Conservation (phyloP, 352 stramenopile genomes). For the Phytophthora cryptogea region DNA sequence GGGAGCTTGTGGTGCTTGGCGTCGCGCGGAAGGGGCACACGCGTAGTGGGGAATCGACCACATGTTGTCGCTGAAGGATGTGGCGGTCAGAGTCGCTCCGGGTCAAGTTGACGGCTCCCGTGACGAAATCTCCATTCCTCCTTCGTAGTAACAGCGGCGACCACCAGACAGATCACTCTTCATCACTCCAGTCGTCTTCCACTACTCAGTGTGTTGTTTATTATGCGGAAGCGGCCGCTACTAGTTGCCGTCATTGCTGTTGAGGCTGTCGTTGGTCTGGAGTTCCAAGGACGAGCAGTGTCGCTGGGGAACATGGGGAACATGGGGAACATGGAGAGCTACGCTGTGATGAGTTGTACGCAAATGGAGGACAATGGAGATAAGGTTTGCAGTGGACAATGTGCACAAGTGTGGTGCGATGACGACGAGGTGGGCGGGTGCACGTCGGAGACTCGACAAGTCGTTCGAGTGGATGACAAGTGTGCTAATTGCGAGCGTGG, state of each 20-base stretch:
- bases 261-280: neutral
- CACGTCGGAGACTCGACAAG: slow-evolving; percentile 1
- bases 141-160: slow-evolving; percentile 2
- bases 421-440: slow-evolving; percentile 2
- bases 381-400: slow-evolving; percentile 20
- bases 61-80: slow-evolving; percentile 2
- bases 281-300: slow-evolving; percentile 9
- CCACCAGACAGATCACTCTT: slow-evolving; percentile 7
- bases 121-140: slow-evolving; percentile 1
- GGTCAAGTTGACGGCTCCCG: slow-evolving; percentile 14
- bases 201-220: neutral
- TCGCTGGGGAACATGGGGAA: neutral
- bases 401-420: slow-evolving; percentile 33
- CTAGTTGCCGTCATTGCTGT: neutral
- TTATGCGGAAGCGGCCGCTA: slow-evolving; percentile 18
- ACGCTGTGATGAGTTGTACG: slow-evolving; percentile 19
- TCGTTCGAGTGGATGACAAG: slow-evolving; percentile 23
- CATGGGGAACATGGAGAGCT: no score
- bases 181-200: slow-evolving; percentile 7
- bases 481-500: slow-evolving; percentile 12
- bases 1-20: slow-evolving; percentile 1
- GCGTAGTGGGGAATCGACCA: neutral
- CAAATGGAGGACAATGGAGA: slow-evolving; percentile 1
- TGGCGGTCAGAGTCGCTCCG: neutral
- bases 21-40: neutral